phyloP scores from a whole-genome alignment of 352 stramenopile species.

The Poterioochromonas sp. region DNA sequence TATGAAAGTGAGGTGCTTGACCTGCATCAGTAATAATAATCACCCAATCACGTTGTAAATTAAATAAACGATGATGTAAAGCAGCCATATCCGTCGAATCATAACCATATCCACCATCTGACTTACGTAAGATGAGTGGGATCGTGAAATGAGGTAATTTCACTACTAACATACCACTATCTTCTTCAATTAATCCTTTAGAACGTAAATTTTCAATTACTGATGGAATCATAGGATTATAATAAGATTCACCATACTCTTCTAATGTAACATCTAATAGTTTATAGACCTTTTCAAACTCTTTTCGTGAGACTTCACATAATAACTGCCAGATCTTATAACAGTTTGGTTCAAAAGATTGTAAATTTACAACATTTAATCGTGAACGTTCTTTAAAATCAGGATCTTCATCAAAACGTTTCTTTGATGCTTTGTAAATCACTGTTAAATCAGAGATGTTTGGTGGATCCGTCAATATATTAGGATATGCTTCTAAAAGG shows the following conservation, averaged over 20 bases:
- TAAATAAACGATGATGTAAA: slow-evolving; percentile 58
- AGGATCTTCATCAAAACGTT: slow-evolving; percentile 88
- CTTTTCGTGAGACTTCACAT: slow-evolving; percentile 57
- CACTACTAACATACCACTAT: slow-evolving; percentile 52
- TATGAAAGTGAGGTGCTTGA: slow-evolving; percentile 71
- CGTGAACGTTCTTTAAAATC: slow-evolving; percentile 87
- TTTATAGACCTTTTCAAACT: slow-evolving; percentile 65
- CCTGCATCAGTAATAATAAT: slow-evolving; percentile 78
- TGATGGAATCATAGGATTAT: slow-evolving; percentile 64
- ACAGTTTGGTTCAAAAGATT: slow-evolving; percentile 63
- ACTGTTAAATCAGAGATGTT: slow-evolving; percentile 73
- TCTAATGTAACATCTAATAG: slow-evolving; percentile 49
- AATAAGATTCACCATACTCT: slow-evolving; percentile 70
- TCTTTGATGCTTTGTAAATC: slow-evolving; percentile 81
- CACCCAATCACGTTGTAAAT: slow-evolving; percentile 62
- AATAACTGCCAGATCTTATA: slow-evolving; percentile 62
- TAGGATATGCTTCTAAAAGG: slow-evolving; percentile 77
- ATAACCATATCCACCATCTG: slow-evolving; percentile 80
- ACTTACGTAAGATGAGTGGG: slow-evolving; percentile 65
- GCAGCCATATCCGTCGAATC: slow-evolving; percentile 79
- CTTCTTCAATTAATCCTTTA: slow-evolving; percentile 63
- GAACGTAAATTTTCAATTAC: slow-evolving; percentile 78
- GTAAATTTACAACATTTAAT: slow-evolving; percentile 91
- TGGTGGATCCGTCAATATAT: neutral
- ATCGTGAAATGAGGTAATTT: slow-evolving; percentile 16